Percentiles rank a stretch among this genome's conserved stretches.
Conservation (phyloP, 768 basidiomycete genomes). For the Hirschioporus abietinus region DNA sequence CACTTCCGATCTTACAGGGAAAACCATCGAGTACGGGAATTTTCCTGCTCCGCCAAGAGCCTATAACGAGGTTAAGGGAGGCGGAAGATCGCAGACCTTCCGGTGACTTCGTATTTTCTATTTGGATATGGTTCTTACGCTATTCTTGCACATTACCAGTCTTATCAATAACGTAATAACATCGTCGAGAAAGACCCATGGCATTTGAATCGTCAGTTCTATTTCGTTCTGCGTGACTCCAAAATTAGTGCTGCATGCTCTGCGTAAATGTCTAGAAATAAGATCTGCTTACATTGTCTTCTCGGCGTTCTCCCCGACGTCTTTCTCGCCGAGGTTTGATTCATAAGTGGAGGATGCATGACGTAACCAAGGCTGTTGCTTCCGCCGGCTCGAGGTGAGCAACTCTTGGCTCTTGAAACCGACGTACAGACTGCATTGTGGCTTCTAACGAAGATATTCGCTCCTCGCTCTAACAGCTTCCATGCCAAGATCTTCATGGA, state of each 20-base stretch:
- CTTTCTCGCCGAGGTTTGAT: not conserved
- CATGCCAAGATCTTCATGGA: no score
- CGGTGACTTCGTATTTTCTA: not conserved
- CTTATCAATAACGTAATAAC: not conserved
- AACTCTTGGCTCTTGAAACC: not conserved
- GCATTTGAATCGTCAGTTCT: no score
- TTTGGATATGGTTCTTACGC: not conserved
- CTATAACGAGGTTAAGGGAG: slow-evolving; percentile 58
- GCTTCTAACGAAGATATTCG: not conserved
- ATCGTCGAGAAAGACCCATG: not conserved
- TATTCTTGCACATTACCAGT: not conserved
- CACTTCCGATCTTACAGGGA: slow-evolving; percentile 27
- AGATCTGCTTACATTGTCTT: not conserved
- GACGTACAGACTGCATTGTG: not conserved
- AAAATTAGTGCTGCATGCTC: not conserved
- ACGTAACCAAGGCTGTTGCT: not conserved
- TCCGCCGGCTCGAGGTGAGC: not conserved
- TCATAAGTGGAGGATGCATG: not conserved
- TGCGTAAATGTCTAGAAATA: not conserved
- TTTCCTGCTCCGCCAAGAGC: slow-evolving; percentile 65
- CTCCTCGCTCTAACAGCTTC: not conserved
- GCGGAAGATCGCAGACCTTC: slow-evolving; percentile 69
- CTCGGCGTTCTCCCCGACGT: not conserved
- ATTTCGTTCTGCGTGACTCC: not conserved
- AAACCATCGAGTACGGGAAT: slow-evolving; percentile 39